Evolutionary conservation across 208 protist species (phyloP).

Genomic region (Tritrichomonas foetus): DNA sequence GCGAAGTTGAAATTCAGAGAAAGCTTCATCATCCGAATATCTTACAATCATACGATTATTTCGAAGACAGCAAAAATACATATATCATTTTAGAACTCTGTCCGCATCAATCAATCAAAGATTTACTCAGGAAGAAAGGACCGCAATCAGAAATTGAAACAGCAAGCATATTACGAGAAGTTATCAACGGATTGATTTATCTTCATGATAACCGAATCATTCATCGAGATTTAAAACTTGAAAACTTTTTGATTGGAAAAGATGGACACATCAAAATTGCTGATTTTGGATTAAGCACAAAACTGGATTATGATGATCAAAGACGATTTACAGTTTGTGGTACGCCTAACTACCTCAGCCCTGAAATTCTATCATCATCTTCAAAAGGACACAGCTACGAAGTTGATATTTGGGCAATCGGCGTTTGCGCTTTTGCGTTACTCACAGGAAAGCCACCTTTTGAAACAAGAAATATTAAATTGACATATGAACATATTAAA

Average conservation of each 20-base stretch:
- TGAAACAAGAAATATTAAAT: constrained; percentile 84
- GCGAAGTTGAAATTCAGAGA: constrained; percentile 86
- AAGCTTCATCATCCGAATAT: constrained; percentile 83
- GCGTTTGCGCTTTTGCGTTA: constrained; percentile 79
- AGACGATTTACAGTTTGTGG: constrained; percentile 62
- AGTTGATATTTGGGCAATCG: constrained; percentile 93
- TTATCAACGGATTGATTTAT: background rate
- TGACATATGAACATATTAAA: constrained; percentile 85
- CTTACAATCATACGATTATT: constrained; percentile 81
- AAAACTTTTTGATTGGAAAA: constrained; percentile 82
- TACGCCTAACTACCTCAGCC: background rate
- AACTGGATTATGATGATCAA: constrained; percentile 76
- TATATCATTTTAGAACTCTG: constrained; percentile 93
- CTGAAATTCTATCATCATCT: background rate
- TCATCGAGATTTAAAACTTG: constrained; percentile 90
- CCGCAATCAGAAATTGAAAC: background rate
- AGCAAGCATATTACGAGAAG: background rate
- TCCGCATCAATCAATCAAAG: background rate
- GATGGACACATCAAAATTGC: constrained; percentile 77
- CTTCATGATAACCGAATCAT: constrained; percentile 67
- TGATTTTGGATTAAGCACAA: constrained; percentile 80
- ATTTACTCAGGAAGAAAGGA: background rate
- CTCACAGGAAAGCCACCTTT: constrained; percentile 89
- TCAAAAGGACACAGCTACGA: constrained; percentile 79
- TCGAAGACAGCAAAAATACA: constrained; percentile 80